Conservation (phyloP, 1,284 basidiomycete species). For the Termitomyces sp. region DNA sequence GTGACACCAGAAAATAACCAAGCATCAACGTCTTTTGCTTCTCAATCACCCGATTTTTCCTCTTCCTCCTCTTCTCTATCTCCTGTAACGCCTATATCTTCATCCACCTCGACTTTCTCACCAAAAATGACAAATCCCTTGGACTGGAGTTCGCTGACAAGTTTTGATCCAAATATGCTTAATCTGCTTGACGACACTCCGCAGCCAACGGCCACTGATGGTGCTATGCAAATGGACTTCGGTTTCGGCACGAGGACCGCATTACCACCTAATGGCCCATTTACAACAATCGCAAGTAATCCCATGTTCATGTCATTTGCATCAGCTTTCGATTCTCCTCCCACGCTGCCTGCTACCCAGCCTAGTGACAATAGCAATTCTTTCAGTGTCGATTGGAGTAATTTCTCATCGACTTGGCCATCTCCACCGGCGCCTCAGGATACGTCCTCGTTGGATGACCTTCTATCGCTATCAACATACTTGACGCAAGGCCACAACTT, state of each 20-base stretch:
- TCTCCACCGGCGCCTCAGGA: slow-evolving; percentile 33
- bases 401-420: slow-evolving; percentile 39
- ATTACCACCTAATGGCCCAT: slow-evolving; percentile 40
- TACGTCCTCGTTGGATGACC: slow-evolving; percentile 46
- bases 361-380: slow-evolving; percentile 23
- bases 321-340: slow-evolving; percentile 49
- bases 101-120: slow-evolving; percentile 29
- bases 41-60: slow-evolving; percentile 24
- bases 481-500: slow-evolving; percentile 35
- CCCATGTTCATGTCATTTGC: slow-evolving; percentile 78
- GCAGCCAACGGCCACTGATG: slow-evolving; percentile 45
- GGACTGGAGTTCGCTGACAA: slow-evolving; percentile 59
- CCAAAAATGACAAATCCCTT: slow-evolving; percentile 40
- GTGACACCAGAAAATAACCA: slow-evolving; percentile 21
- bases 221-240: slow-evolving; percentile 60
- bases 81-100: slow-evolving; percentile 23
- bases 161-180: slow-evolving; percentile 61
- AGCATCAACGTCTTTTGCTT: slow-evolving; percentile 24
- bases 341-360: slow-evolving; percentile 21
- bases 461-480: slow-evolving; percentile 62
- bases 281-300: slow-evolving; percentile 73
- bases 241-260: slow-evolving; percentile 40
- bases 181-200: slow-evolving; percentile 55
- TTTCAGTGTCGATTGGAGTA: slow-evolving; percentile 37
- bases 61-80: slow-evolving; percentile 24